Evolutionary conservation across 177 flowering plant species (phyloP).

Genomic region (Vitis hybrid): DNA sequence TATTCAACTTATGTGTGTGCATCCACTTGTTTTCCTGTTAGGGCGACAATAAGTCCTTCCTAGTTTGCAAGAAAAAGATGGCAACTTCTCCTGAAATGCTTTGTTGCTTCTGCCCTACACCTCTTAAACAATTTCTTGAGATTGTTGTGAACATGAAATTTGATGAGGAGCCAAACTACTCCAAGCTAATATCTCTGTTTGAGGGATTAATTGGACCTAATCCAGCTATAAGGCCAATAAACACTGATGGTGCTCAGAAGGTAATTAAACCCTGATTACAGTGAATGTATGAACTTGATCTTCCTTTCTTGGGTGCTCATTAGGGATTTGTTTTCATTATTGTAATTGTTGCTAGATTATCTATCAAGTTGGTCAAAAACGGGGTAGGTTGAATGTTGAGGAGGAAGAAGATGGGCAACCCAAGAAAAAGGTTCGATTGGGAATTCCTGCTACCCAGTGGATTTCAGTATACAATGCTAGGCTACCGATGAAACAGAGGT

Average conservation of each 20-base stretch:
- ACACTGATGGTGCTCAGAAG: slow-evolving; percentile 93
- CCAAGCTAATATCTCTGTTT: slow-evolving; percentile 75
- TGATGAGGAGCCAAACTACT: slow-evolving; percentile 88
- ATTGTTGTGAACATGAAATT: slow-evolving; percentile 85
- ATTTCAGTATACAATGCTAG: slow-evolving; percentile 87
- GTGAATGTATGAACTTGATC: background rate
- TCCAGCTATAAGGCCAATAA: slow-evolving; percentile 81
- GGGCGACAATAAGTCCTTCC: slow-evolving; percentile 92
- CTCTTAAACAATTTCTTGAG: slow-evolving; percentile 83
- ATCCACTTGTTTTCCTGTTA: slow-evolving; percentile 14
- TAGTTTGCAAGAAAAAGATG: slow-evolving; percentile 92
- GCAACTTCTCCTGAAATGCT: slow-evolving; percentile 79
- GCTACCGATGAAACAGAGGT: slow-evolving; percentile 88
- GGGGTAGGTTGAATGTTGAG: slow-evolving; percentile 71
- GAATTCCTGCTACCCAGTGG: slow-evolving; percentile 94
- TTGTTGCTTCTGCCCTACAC: slow-evolving; percentile 82
- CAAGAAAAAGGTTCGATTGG: slow-evolving; percentile 83
- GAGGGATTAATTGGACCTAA: slow-evolving; percentile 72
- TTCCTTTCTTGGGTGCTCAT: slow-evolving; percentile 5
- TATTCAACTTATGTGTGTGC: background rate
- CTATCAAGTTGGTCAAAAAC: slow-evolving; percentile 84
- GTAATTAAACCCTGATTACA: slow-evolving; percentile 23
- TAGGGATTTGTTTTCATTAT: background rate
- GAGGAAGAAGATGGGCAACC: slow-evolving; percentile 82
- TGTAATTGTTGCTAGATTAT: slow-evolving; percentile 44